phyloP scores from a whole-genome alignment of 2,329 filamentous ascomycete species.

The Paracoccidioides lutzii region DNA sequence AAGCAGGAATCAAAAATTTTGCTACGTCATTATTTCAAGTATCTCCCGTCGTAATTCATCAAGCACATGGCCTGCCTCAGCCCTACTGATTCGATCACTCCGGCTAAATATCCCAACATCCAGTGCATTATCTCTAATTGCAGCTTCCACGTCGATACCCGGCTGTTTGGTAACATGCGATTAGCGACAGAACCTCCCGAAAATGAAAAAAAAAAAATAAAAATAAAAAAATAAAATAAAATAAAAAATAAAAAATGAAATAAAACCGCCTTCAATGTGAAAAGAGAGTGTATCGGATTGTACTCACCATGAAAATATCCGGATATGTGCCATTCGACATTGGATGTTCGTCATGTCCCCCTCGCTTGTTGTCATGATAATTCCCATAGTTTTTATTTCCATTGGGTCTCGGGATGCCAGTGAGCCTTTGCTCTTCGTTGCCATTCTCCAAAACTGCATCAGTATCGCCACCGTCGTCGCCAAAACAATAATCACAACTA shows the following conservation, averaged over 20 bases:
- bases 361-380: no score
- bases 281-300: not conserved
- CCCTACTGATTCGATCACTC: slow-evolving; percentile 14
- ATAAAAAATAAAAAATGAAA: not conserved
- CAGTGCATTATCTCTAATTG: slow-evolving; percentile 35
- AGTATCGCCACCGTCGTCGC: not conserved
- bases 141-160: slow-evolving; percentile 44
- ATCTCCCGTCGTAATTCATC: slow-evolving; percentile 12
- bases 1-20: not conserved
- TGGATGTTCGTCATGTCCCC: no score
- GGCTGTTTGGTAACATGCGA: slow-evolving; percentile 24
- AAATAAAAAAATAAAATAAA: no score
- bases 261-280: not conserved
- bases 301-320: slow-evolving; percentile 13
- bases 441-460: not conserved
- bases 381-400: not conserved
- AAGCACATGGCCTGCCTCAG: slow-evolving; percentile 9
- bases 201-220: not conserved
- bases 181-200: not conserved
- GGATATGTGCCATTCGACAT: not conserved
- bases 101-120: slow-evolving; percentile 43
- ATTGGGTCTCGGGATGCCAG: not conserved
- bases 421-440: not conserved
- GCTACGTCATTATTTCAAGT: not conserved
- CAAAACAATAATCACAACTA: no score